Conservation (phyloP, 108 stramenopile genomes). For the Asterionellopsis glacialis region DNA sequence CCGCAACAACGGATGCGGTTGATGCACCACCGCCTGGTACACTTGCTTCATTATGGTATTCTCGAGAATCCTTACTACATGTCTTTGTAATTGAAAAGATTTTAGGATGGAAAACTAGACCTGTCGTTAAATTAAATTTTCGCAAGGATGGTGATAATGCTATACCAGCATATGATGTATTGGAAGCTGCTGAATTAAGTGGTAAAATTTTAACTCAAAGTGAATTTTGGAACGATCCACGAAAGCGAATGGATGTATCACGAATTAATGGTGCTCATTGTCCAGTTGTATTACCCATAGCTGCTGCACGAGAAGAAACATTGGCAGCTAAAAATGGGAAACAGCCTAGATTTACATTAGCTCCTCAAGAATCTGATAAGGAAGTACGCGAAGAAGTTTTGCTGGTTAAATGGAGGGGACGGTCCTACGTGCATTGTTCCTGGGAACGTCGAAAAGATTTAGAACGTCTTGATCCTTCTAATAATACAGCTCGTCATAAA, state of each 20-base stretch:
- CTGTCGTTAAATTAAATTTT: conserved; percentile 44
- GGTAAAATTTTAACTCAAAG: conserved; percentile 37
- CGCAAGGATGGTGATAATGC: conserved; percentile 4
- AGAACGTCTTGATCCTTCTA: conserved; percentile 58
- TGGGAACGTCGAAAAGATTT: conserved; percentile 79
- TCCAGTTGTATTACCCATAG: conserved; percentile 56
- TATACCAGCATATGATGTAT: conserved; percentile 9
- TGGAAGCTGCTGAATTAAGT: conserved; percentile 45
- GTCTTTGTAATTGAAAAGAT: conserved; percentile 83
- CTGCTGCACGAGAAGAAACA: conserved; percentile 25
- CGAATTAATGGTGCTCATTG: conserved; percentile 60
- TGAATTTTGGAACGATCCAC: conserved; percentile 41
- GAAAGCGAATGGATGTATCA: conserved; percentile 69
- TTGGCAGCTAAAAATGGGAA: conserved; percentile 15
- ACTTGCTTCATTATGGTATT: conserved; percentile 75
- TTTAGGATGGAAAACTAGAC: conserved; percentile 68
- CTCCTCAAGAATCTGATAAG: background rate
- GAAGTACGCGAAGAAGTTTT: conserved; percentile 68
- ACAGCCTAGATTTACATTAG: conserved; percentile 20
- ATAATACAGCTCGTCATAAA: conserved; percentile 68
- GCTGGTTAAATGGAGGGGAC: conserved; percentile 82
- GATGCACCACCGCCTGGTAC: conserved; percentile 70
- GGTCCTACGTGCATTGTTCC: conserved; percentile 71
- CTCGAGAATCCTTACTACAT: conserved; percentile 61
- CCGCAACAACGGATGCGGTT: conserved; percentile 7